phyloP scores from a whole-genome alignment of 371 early-diverging fungal species.

The Mortierella sp. region DNA sequence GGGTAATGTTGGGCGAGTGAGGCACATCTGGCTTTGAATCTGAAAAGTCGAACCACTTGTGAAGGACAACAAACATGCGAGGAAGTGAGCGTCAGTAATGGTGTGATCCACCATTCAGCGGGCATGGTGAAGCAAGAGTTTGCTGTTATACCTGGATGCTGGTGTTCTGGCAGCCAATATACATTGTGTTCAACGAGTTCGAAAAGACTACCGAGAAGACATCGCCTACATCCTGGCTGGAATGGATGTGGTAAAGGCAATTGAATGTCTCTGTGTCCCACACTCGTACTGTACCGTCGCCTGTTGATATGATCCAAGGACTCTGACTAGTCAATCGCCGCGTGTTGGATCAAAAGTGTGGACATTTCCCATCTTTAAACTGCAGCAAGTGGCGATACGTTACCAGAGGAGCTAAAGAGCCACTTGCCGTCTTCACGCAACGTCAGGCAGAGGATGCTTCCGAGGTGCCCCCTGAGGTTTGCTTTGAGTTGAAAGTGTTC shows the following conservation, averaged over 20 bases:
- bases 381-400: neutral
- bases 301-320: constrained; percentile 29
- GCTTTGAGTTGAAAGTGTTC: constrained; percentile 68
- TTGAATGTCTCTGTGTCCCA: constrained; percentile 75
- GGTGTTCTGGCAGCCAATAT: constrained; percentile 85
- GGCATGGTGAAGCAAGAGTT: neutral
- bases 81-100: constrained; percentile 1
- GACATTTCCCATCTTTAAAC: too few relatives aligned
- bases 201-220: constrained; percentile 77
- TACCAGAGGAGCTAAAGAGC: constrained; percentile 80
- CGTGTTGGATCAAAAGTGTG: too few relatives aligned
- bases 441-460: constrained; percentile 73
- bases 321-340: neutral
- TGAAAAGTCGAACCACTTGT: constrained; percentile 69
- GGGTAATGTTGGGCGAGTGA: constrained; percentile 55
- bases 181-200: constrained; percentile 61
- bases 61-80: neutral
- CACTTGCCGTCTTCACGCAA: constrained; percentile 64
- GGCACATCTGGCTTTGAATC: constrained; percentile 58
- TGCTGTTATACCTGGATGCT: constrained; percentile 71
- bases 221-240: constrained; percentile 82
- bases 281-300: constrained; percentile 77
- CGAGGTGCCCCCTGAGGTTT: constrained; percentile 73
- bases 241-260: constrained; percentile 73
- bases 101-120: neutral